A percentile compares a stretch with the other conserved stretches of the same genome.
phyloP scores from a whole-genome alignment of 2,329 filamentous ascomycete species.

The Nemania sp. region DNA sequence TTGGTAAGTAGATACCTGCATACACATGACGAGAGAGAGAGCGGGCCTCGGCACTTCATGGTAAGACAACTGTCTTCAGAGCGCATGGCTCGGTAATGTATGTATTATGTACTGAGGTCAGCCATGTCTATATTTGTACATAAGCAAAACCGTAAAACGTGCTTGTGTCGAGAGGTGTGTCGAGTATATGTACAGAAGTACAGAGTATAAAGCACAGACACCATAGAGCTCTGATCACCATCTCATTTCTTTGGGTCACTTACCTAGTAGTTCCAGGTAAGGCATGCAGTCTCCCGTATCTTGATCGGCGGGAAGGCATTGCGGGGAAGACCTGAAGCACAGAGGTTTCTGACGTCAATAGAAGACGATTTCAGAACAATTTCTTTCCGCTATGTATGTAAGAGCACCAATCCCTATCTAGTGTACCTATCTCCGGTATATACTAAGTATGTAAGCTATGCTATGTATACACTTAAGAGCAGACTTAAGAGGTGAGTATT shows the following conservation, averaged over 20 bases:
- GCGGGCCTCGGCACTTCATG: slow-evolving; percentile 19
- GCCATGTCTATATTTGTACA: not conserved
- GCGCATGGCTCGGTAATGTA: not conserved
- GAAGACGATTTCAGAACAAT: not conserved
- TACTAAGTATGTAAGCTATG: no score
- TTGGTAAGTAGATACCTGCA: not conserved
- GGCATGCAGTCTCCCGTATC: slow-evolving; percentile 1
- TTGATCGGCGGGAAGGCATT: slow-evolving; percentile 30
- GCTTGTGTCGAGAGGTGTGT: no score
- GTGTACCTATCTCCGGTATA: no score
- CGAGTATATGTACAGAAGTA: no score
- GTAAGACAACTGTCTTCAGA: not conserved
- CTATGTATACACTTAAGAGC: no score
- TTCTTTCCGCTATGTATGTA: not conserved
- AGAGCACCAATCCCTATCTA: no score
- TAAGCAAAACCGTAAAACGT: no score
- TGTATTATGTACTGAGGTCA: not conserved
- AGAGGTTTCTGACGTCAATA: slow-evolving; percentile 35
- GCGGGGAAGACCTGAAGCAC: slow-evolving; percentile 26
- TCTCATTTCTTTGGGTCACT: slow-evolving; percentile 23
- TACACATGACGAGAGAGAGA: not conserved
- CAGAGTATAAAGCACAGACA: slow-evolving; percentile 11
- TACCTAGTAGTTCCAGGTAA: no score
- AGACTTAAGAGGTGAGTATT: no score
- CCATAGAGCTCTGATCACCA: slow-evolving; percentile 27